Evolutionary conservation across 768 basidiomycete genomes (phyloP).

Genomic region (Rhodotorula kratochvilovae): DNA sequence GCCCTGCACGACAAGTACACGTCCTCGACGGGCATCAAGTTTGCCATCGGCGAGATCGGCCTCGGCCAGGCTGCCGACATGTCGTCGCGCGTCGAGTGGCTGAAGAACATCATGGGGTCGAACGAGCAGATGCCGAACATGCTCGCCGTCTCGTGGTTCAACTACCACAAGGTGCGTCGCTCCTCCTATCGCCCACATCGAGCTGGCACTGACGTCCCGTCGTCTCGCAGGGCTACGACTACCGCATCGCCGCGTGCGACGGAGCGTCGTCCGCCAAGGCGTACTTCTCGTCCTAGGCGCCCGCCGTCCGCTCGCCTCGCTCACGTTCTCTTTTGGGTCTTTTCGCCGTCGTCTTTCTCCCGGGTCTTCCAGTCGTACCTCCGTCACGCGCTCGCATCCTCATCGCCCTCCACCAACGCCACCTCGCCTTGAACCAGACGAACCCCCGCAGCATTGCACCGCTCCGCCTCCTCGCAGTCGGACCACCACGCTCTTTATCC

Average conservation of each 20-base stretch:
- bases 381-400: not conserved
- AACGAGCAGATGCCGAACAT: constrained; percentile 28
- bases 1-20: constrained; percentile 42
- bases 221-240: constrained; percentile 30
- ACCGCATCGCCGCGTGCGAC: constrained; percentile 23
- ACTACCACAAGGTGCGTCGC: constrained; percentile 34
- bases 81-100: constrained; percentile 25
- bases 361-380: not conserved
- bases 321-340: not conserved
- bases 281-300: constrained; percentile 21
- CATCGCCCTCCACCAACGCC: not conserved
- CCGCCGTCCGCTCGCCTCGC: not conserved
- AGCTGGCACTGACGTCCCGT: not conserved
- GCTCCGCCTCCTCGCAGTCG: not conserved
- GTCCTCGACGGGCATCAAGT: constrained; percentile 23
- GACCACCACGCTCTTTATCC: not conserved
- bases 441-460: not conserved
- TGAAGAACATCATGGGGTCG: constrained; percentile 33
- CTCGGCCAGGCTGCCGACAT: constrained; percentile 26
- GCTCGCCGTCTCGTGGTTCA: constrained; percentile 40
- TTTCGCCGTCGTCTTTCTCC: too few relatives aligned
- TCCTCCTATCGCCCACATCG: too few relatives aligned
- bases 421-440: not conserved
- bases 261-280: constrained; percentile 31
- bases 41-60: constrained; percentile 45